These are phyloP conservation scores for Bombardia bombarda DNA, from an alignment of 495 filamentous ascomycete genomes.

Conservation along the genomic window DNA sequence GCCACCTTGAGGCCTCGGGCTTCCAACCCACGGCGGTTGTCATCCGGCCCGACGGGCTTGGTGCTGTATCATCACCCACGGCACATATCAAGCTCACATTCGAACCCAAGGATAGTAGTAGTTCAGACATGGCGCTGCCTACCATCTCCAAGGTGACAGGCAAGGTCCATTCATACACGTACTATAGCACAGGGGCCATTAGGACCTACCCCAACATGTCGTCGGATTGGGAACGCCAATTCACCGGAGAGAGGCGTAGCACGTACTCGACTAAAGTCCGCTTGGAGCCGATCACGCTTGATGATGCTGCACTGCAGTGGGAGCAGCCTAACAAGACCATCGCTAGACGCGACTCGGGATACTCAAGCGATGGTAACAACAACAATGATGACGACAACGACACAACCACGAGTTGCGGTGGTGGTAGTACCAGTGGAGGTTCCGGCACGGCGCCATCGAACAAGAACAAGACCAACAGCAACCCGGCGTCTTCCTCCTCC, in stretches of 20 bases:
- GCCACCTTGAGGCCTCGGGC: constrained; percentile 63
- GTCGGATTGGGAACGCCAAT: constrained; percentile 33
- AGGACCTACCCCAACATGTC: constrained; percentile 52
- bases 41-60: constrained; percentile 41
- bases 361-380: constrained; percentile 31
- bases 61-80: constrained; percentile 42
- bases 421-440: neutral
- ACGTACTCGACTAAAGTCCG: constrained; percentile 54
- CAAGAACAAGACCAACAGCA: neutral
- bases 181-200: constrained; percentile 47
- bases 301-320: constrained; percentile 63
- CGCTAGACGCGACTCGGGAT: constrained; percentile 54
- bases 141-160: constrained; percentile 55
- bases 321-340: constrained; percentile 34
- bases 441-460: neutral
- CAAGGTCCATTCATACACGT: constrained; percentile 70
- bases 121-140: constrained; percentile 53
- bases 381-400: constrained; percentile 3
- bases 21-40: constrained; percentile 64
- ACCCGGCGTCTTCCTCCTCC: too few relatives aligned
- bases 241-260: constrained; percentile 46
- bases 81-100: constrained; percentile 66
- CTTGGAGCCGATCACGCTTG: constrained; percentile 59
- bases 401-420: neutral
- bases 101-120: constrained; percentile 57